Evolutionary conservation across 306 rosid genomes (phyloP), one percentile per base, ranked within the genome.

Genomic region (Castanea mollissima): DNA sequence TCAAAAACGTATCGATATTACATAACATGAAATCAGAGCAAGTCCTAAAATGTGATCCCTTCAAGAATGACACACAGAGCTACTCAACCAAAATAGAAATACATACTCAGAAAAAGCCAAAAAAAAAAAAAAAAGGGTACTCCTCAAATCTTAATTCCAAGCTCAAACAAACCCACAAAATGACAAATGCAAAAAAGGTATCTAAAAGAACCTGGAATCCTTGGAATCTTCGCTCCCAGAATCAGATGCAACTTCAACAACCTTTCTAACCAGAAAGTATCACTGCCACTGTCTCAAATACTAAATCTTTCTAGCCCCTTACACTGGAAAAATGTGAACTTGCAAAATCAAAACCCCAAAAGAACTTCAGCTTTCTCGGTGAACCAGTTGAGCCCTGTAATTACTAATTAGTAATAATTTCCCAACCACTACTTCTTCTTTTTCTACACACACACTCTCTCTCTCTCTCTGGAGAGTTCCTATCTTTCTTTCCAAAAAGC

Each of bases 121-220:
- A 21, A 21, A 21, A 21, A 34, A 21, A 55, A 15, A 41, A 44
- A 56, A 69, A 20, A 32, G 44, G 55, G 55, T 35, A 3, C 13
- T 52, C 31, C 44, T 46, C 69, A 80, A 25, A 46, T 52, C 54
- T 16, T 63, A 55, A 46, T 11, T 46, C 32, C 7, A 41, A 78
- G n/a, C 72, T 32, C 15, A 56, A 46, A 74, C 13, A 65, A 38
- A 74, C 56, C 29, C 74, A 74, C 71, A 56, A 65, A 74, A 73
- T 67, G 76, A 67, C 69, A 83, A 78, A 20, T 68, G 62, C n/a
- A 75, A 55, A 75, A 58, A 58, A 64, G 73, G 51, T 74, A 29
- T n/a, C 29, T 20, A 27, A 38, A 63, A 11, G 68, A 71, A n/a
- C 69, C 80, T 71, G 31, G 32, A 38, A 69, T 34, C 32, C 19